Evolutionary conservation across 2,329 filamentous ascomycete genomes (phyloP), one percentile per base, ranked within the genome.

Genomic region (Phialocephala subalpina): DNA sequence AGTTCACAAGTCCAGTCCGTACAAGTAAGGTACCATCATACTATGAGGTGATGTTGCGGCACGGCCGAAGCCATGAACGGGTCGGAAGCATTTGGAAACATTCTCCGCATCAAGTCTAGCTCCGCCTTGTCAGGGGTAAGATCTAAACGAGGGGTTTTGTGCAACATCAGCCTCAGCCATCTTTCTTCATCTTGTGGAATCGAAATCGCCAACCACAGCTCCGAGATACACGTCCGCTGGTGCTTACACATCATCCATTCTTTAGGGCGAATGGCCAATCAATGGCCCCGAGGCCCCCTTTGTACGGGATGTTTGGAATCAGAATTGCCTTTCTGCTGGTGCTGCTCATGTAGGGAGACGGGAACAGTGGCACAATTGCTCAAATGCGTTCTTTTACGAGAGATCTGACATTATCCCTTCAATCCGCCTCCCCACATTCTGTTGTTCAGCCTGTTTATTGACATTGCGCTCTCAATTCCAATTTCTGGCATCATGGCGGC

Each of bases 241-340:
- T 49, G 45, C 45, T 49, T 49, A 49, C 45, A 49, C 11, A 49
- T 18, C 45, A 22, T 49, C 18, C 42, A 25, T 49, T 49, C n/a
- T 49, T 22, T n/a, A n/a, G 20, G 11, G n/a, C 11, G 2, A 25
- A 49, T 49, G 45, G n/a, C 45, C 45, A 22, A 25, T 49, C 45
- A 14, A 49, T 22, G 1, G 4, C n/a, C 6, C 5, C 22, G n/a
- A 47, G 45, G 6, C 7, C 18, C 9, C 22, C 14, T 49, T 49
- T 22, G 6, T 49, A 49, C n/a, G 18, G 40, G 12, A 42, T 25
- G 18, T 49, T 49, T 49, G 45, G 45, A 49, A 49, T 49, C 45
- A 49, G 20, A 22, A 49, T 49, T 49, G 20, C 45, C 45, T 22
- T 49, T 49, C 45, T 25, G 18, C 29, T 33, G 29, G 29, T 25